phyloP scores from a whole-genome alignment of 2,329 filamentous ascomycete genomes.

The Davidsoniella virescens region DNA sequence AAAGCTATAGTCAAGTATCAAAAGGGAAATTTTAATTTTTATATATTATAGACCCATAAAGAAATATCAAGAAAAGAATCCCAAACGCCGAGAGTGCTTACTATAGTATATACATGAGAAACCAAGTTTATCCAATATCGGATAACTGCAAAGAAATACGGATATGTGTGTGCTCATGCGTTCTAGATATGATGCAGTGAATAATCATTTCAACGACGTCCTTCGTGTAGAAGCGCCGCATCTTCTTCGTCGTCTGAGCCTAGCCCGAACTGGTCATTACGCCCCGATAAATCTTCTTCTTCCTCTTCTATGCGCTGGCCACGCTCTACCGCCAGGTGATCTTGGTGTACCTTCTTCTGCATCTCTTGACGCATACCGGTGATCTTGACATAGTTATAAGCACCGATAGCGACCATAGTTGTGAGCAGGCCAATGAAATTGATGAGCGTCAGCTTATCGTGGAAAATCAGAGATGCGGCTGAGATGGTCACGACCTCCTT shows the following conservation, averaged over 20 bases:
- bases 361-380: slow-evolving; percentile 73
- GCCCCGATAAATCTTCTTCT: slow-evolving; percentile 54
- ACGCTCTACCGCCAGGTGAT: slow-evolving; percentile 43
- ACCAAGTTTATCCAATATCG: too few relatives aligned
- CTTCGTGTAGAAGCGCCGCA: slow-evolving; percentile 5
- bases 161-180: background rate
- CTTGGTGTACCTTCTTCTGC: slow-evolving; percentile 31
- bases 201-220: background rate
- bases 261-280: slow-evolving; percentile 71
- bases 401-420: slow-evolving; percentile 70
- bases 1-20: too few relatives aligned
- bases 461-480: slow-evolving; percentile 73
- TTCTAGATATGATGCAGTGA: background rate
- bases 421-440: slow-evolving; percentile 79
- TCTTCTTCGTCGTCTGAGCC: slow-evolving; percentile 29
- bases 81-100: too few relatives aligned
- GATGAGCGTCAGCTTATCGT: slow-evolving; percentile 72
- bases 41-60: background rate
- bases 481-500: slow-evolving; percentile 96
- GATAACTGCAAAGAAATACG: background rate
- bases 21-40: too few relatives aligned
- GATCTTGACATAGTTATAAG: slow-evolving; percentile 94
- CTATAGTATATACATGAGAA: too few relatives aligned
- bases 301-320: slow-evolving; percentile 90
- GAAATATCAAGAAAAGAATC: background rate